These are phyloP conservation scores for Nectriaceae sp. DNA, from an alignment of 2,329 filamentous ascomycete species.

Conservation along the genomic window DNA sequence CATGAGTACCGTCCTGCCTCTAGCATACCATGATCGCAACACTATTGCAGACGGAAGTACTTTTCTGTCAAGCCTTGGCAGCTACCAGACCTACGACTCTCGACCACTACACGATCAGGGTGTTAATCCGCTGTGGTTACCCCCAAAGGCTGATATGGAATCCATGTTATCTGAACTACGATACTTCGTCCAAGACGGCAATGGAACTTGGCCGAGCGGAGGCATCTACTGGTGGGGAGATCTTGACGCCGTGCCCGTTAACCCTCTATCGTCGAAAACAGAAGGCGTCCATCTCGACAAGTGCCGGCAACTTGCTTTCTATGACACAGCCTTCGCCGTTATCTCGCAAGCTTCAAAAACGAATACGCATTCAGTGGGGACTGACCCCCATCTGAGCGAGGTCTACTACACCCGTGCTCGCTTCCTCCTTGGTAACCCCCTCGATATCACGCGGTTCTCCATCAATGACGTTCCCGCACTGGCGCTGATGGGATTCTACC, in stretches of 20 bases:
- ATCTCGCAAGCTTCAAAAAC: conserved; percentile 32
- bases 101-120: conserved; percentile 39
- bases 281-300: conserved; percentile 23
- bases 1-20: conserved; percentile 42
- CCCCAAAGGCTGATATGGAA: conserved; percentile 37
- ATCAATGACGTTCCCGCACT: conserved; percentile 47
- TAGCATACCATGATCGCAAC: conserved; percentile 29
- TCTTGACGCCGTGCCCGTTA: not conserved
- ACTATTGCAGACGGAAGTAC: conserved; percentile 24
- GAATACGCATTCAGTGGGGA: conserved; percentile 14
- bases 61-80: conserved; percentile 45
- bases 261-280: conserved; percentile 6
- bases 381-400: conserved; percentile 41
- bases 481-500: conserved; percentile 50
- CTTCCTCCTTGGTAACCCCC: conserved; percentile 47
- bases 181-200: conserved; percentile 48
- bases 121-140: conserved; percentile 43
- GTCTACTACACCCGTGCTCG: conserved; percentile 46
- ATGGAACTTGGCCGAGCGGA: conserved; percentile 42
- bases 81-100: conserved; percentile 51
- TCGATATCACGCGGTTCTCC: conserved; percentile 44
- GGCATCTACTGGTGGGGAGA: conserved; percentile 51
- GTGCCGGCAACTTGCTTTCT: conserved; percentile 44
- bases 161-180: conserved; percentile 43
- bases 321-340: conserved; percentile 48